Percentiles rank a stretch among this genome's conserved stretches.
Evolutionary conservation across 2,329 filamentous ascomycete genomes (phyloP).

Genomic region (Laburnicola sp.): DNA sequence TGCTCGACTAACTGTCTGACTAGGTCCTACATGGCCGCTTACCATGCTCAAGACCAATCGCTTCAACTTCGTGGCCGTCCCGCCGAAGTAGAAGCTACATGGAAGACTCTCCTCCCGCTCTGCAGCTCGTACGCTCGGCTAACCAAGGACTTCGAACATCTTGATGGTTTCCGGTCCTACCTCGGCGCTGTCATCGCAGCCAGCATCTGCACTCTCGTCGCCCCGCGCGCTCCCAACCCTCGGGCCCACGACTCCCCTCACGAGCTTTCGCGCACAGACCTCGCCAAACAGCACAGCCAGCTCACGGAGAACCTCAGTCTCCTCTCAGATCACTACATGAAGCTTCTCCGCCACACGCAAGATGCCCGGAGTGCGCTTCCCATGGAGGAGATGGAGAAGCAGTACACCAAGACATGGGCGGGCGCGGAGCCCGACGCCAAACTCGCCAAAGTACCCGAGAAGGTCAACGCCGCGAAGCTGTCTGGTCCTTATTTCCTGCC

Average conservation of each 20-base stretch:
- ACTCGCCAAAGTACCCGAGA: slow-evolving; percentile 35
- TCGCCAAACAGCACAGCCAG: slow-evolving; percentile 25
- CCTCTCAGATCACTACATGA: slow-evolving; percentile 32
- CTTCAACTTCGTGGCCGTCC: slow-evolving; percentile 35
- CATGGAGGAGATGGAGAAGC: slow-evolving; percentile 41
- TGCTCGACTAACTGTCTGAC: slow-evolving; percentile 18
- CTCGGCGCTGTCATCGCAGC: slow-evolving; percentile 47
- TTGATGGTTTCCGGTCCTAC: slow-evolving; percentile 48
- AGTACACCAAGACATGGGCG: slow-evolving; percentile 47
- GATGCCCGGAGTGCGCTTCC: slow-evolving; percentile 36
- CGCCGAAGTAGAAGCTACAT: slow-evolving; percentile 40
- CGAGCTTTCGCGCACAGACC: slow-evolving; percentile 27
- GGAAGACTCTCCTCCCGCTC: slow-evolving; percentile 44
- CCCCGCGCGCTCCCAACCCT: slow-evolving; percentile 28
- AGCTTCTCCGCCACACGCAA: slow-evolving; percentile 29
- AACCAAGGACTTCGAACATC: slow-evolving; percentile 40
- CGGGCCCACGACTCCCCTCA: slow-evolving; percentile 36
- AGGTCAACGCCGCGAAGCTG: slow-evolving; percentile 38
- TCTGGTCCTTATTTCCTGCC: slow-evolving; percentile 48
- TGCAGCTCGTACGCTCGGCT: slow-evolving; percentile 36
- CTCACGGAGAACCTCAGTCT: slow-evolving; percentile 32
- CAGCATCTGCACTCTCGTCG: slow-evolving; percentile 40
- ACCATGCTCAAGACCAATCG: slow-evolving; percentile 37
- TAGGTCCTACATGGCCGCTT: slow-evolving; percentile 47
- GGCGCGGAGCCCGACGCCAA: slow-evolving; percentile 27